Base-by-base conservation (phyloP, 169 alveolate genomes). In the Neospora caninum region DNA sequence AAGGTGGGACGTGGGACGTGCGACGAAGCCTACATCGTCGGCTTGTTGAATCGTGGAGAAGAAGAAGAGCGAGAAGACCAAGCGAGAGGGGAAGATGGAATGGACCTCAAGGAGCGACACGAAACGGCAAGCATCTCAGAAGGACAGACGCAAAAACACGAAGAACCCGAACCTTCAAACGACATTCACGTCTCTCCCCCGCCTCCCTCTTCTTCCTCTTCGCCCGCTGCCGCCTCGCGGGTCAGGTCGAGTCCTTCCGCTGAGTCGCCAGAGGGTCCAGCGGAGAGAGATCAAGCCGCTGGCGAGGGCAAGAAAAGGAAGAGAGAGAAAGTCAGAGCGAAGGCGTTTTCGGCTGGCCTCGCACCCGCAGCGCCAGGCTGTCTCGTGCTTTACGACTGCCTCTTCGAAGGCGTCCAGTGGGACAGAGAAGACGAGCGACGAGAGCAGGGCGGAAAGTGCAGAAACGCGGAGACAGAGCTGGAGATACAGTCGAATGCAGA, bases 1-100 rank as follows among this genome's bases (percentile, higher is more conserved):
- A 78, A 80, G 42, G 94, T 91, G 69, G 94, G 94, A 1, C 39
- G 94, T 6, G 49, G 43, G 42, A 2, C 22, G 43, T 34, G 84
- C 42, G 84, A n/a, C 39, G 39, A 34, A 13, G 4, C 38, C 42
- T 36, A 20, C 45, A 73, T 73, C 42, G 49, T 34, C 39, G 25
- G 4, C 16, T n/a, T 73, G 43, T 43, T 73, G 39, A 13, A 73
- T 10, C 41, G 84, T 2, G 84, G 49, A 31, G 84, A 22, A 36
- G 84, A 73, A 20, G 84, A 73, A 36, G 84, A 73, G 27, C 38
- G n/a, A 13, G 84, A 31, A 73, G 58, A 49, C 58, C 58, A 49
- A 49, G 58, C 58, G 13, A 49, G 58, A 49, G 58, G 13, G 58
- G 58, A 13, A 49, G 58, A 49, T 13, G 58, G 13, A 13, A 49